Evolutionary conservation across 1,284 basidiomycete genomes (phyloP), one percentile per base, ranked within the genome.

Genomic region (Austroboletus novae-zelandiae): DNA sequence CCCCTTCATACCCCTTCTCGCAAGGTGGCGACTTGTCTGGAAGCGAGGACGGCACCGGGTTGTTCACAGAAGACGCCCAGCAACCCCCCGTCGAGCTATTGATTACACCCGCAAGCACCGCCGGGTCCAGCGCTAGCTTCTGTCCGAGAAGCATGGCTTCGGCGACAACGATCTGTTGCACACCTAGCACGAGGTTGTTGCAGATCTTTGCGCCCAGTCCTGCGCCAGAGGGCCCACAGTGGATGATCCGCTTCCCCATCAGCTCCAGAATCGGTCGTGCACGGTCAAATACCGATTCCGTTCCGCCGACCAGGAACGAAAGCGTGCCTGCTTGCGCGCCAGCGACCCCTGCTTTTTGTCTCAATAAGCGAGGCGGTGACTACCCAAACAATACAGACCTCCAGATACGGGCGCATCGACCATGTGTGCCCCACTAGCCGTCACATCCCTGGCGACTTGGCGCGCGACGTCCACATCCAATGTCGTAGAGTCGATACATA

Each of bases 341-440:
- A 15, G 87, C 74, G 8, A 93, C 90, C 40, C 89, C 86, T 89
- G 55, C 45, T 15, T 17, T 47, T 25, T 40, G 25, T 17, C 25
- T 59, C 40, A 51, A 45, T 42, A 36, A 25, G 18, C 36, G 45
- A 32, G 10, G 9, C 32, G 36, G 25, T 29, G 20, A 55, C 35
- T 47, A 52, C 36, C 29, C 17, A 17, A 25, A 42, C 37, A 52
- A 57, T 17, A 65, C 81, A 53, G 63, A 82, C 92, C 94, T 51
- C 93, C 93, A 32, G 90, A 93, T 1, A 96, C 93, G 14, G 93
- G 94, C 2, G 93, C 91, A 67, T 96, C 93, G 41, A 95, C 78
- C 82, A 95, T 92, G 36, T 72, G 73, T 5, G 83, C 88, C n/a
- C 89, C 86, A 15, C 75, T 68, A 23, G 62, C 58, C 35, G 71